phyloP scores from a whole-genome alignment of 106 monocot genomes.

The Vanilla planifolia region DNA sequence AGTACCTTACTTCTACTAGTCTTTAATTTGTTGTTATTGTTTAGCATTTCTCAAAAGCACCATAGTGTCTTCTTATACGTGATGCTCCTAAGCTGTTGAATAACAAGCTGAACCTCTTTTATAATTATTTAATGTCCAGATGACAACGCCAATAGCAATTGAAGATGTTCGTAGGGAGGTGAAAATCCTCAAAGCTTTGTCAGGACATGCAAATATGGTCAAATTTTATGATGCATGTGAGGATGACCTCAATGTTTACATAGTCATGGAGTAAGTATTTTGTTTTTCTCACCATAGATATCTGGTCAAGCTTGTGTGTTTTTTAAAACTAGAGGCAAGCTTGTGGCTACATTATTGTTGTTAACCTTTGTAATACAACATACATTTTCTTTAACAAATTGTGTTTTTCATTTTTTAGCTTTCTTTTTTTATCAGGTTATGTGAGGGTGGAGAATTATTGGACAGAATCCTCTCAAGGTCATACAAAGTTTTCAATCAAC shows the following conservation, averaged over 20 bases:
- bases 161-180: conserved; percentile 86
- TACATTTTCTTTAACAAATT: neutral
- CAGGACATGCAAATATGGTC: conserved; percentile 57
- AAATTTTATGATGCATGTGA: conserved; percentile 80
- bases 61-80: neutral
- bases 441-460: conserved; percentile 76
- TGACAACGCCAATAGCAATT: conserved; percentile 80
- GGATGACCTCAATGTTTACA: conserved; percentile 65
- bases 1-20: too few relatives aligned
- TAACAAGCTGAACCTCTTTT: neutral
- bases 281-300: too few relatives aligned
- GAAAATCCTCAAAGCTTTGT: conserved; percentile 65
- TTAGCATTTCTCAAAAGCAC: neutral
- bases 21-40: conserved; percentile 4
- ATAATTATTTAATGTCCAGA: conserved; percentile 22
- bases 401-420: conserved; percentile 1
- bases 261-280: conserved; percentile 69
- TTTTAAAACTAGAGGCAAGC: too few relatives aligned
- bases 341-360: too few relatives aligned
- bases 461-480: conserved; percentile 82
- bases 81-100: neutral
- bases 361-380: too few relatives aligned
- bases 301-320: too few relatives aligned
- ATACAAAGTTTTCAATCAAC: neutral
- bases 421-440: conserved; percentile 37